phyloP scores from a whole-genome alignment of 345 rosid species.

The Raphanus raphanistrum region DNA sequence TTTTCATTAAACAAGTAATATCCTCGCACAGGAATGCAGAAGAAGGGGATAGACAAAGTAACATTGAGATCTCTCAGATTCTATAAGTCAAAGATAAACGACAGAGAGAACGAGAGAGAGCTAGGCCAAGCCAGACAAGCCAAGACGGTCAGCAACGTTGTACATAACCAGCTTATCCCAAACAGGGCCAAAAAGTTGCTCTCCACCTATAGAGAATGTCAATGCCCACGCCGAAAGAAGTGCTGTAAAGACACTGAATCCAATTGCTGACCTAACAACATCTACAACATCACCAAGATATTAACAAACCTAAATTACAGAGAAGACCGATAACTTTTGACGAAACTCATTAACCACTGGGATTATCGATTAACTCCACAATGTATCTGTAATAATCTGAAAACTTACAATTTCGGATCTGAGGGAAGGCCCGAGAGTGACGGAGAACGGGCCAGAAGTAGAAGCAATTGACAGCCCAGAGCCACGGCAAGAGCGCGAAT shows the following conservation, averaged over 20 bases:
- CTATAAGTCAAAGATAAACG: neutral
- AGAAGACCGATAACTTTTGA: too few relatives aligned
- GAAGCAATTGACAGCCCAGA: slow-evolving; percentile 97
- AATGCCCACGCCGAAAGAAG: slow-evolving; percentile 82
- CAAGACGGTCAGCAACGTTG: slow-evolving; percentile 82
- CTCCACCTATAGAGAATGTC: slow-evolving; percentile 88
- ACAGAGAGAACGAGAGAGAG: neutral
- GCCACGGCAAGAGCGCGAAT: slow-evolving; percentile 84
- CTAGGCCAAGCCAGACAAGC: slow-evolving; percentile 65
- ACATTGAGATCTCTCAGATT: neutral
- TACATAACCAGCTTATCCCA: slow-evolving; percentile 81
- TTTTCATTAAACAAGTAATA: neutral
- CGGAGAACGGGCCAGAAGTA: slow-evolving; percentile 99
- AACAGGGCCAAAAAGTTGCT: slow-evolving; percentile 65
- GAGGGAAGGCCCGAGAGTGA: slow-evolving; percentile 76
- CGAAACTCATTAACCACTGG: too few relatives aligned
- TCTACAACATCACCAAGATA: slow-evolving; percentile 43
- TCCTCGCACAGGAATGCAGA: neutral
- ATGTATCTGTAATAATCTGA: neutral
- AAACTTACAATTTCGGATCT: slow-evolving; percentile 64
- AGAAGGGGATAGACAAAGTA: neutral
- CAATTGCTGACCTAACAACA: slow-evolving; percentile 76
- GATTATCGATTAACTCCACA: too few relatives aligned
- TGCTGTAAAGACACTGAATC: slow-evolving; percentile 57
- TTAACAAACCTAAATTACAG: too few relatives aligned